These are phyloP conservation scores for Selenicereus undatus DNA, from an alignment of 148 eudicot species.

Conservation along the genomic window DNA sequence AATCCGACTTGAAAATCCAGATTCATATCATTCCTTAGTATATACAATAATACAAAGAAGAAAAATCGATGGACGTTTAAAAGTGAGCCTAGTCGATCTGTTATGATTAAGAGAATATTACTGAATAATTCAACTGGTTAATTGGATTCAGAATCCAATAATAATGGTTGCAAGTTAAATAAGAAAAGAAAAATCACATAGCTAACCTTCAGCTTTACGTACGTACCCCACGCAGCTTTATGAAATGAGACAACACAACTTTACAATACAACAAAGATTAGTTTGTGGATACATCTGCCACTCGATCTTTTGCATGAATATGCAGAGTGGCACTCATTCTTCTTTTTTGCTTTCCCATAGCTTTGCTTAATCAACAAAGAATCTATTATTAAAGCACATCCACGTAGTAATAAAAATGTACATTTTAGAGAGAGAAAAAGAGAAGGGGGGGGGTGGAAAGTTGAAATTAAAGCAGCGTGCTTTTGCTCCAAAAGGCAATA, in stretches of 20 bases:
- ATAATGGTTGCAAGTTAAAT: too few species aligned
- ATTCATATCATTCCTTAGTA: too few species aligned
- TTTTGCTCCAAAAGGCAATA: constrained; percentile 12
- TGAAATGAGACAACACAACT: constrained; percentile 6
- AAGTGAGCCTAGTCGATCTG: too few species aligned
- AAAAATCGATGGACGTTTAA: too few species aligned
- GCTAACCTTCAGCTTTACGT: not conserved
- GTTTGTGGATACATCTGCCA: constrained; percentile 23
- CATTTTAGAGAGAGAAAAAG: constrained; percentile 1
- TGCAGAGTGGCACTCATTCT: constrained; percentile 1
- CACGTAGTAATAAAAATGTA: not conserved
- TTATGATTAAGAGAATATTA: too few species aligned
- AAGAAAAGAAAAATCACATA: constrained; percentile 1
- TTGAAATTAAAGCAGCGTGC: constrained; percentile 18
- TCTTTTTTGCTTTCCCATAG: constrained; percentile 10
- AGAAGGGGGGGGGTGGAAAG: constrained; percentile 16
- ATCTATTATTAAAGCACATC: constrained; percentile 12
- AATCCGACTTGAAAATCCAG: too few species aligned
- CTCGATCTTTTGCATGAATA: constrained; percentile 30
- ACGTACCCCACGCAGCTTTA: constrained; percentile 13
- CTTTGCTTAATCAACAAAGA: constrained; percentile 25
- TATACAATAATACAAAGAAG: too few species aligned
- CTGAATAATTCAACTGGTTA: too few species aligned
- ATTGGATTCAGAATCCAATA: too few species aligned
- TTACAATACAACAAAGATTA: constrained; percentile 1